phyloP scores from a whole-genome alignment of 148 eudicot genomes.

The Gaultheria prostrata region DNA sequence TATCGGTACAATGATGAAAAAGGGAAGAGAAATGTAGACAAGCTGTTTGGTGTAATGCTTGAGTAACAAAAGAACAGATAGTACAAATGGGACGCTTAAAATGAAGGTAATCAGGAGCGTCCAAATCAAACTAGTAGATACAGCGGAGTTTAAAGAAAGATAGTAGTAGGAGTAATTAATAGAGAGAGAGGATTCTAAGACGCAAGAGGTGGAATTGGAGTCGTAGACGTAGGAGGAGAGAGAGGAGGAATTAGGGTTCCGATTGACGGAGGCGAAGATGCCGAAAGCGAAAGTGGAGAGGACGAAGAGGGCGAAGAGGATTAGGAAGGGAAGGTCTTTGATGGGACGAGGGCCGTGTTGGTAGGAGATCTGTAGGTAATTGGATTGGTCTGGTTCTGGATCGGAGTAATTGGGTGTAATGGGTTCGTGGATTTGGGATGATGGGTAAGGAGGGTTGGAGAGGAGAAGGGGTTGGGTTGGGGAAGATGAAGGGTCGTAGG shows the following conservation, averaged over 20 bases:
- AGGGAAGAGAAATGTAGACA: slow-evolving; percentile 70
- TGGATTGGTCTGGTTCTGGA: slow-evolving; percentile 41
- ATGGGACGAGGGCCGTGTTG: slow-evolving; percentile 54
- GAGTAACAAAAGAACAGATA: slow-evolving; percentile 62
- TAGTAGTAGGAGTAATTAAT: not conserved
- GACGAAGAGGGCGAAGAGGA: slow-evolving; percentile 54
- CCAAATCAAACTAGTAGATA: slow-evolving; percentile 62
- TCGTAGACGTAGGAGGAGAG: slow-evolving; percentile 53
- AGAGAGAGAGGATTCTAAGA: slow-evolving; percentile 4
- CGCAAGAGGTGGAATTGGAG: slow-evolving; percentile 51
- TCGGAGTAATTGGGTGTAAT: slow-evolving; percentile 9
- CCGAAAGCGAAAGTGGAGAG: slow-evolving; percentile 76
- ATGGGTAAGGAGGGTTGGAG: slow-evolving; percentile 53
- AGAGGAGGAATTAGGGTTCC: slow-evolving; percentile 61
- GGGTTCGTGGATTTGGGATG: slow-evolving; percentile 35
- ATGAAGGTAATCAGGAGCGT: slow-evolving; percentile 71
- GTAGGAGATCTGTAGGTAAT: slow-evolving; percentile 70
- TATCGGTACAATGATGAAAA: slow-evolving; percentile 61
- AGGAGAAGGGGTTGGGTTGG: slow-evolving; percentile 64
- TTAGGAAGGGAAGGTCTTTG: slow-evolving; percentile 74
- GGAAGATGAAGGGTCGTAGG: slow-evolving; percentile 36
- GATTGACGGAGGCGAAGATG: slow-evolving; percentile 60
- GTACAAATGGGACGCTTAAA: slow-evolving; percentile 61
- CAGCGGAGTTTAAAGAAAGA: slow-evolving; percentile 18
- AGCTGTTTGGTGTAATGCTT: slow-evolving; percentile 80